Conservation (phyloP, 2,329 filamentous ascomycete genomes). For the Botrytis byssoidea region DNA sequence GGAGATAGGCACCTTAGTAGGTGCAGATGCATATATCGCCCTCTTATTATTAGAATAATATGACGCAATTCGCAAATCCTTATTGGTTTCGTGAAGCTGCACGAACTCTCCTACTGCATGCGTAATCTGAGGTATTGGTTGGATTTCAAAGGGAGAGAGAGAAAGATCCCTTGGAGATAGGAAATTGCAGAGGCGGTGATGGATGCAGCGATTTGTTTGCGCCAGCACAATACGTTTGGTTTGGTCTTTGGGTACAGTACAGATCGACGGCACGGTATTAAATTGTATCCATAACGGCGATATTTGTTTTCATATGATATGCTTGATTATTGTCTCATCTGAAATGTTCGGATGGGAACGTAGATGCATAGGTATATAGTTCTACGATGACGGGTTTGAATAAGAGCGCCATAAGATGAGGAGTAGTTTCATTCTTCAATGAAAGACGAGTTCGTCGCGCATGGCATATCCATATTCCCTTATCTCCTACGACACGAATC, state of each 20-base stretch:
- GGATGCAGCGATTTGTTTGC: background rate
- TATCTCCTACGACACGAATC: background rate
- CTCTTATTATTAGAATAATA: constrained; percentile 13
- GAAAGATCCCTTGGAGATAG: background rate
- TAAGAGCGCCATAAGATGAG: background rate
- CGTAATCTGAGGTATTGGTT: background rate
- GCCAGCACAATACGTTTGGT: background rate
- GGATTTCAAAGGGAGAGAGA: background rate
- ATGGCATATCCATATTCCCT: background rate
- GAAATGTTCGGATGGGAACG: background rate
- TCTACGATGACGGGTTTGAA: background rate
- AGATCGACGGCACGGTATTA: background rate
- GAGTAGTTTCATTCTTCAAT: background rate
- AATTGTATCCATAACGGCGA: background rate
- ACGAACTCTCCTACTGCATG: background rate
- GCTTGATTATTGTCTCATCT: background rate
- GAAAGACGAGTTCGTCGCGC: background rate
- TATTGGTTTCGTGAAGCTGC: constrained; percentile 3
- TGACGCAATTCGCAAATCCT: constrained; percentile 5
- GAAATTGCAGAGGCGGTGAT: constrained; percentile 7
- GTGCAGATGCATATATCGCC: constrained; percentile 1
- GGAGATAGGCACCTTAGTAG: background rate
- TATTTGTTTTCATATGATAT: background rate
- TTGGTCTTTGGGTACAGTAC: background rate
- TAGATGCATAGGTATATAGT: background rate